These are phyloP conservation scores for Solanum chiquidenum DNA, from an alignment of 257 asterid species.

Conservation along the genomic window DNA sequence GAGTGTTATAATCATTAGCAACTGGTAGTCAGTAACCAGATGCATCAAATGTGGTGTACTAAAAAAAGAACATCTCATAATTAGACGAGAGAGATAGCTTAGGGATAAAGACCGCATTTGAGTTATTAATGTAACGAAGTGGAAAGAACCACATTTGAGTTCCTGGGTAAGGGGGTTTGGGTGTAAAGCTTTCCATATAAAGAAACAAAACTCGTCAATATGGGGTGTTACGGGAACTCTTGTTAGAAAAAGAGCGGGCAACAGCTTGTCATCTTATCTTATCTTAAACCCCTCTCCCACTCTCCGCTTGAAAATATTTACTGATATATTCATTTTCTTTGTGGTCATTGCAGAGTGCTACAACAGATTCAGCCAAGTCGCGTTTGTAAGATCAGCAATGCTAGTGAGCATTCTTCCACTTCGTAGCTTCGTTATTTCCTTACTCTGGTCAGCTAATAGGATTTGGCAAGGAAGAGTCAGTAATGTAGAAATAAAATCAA, in stretches of 20 bases:
- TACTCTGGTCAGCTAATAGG: background rate
- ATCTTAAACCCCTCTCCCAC: background rate
- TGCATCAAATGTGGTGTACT: background rate
- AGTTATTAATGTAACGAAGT: background rate
- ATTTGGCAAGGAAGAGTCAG: background rate
- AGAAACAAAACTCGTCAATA: background rate
- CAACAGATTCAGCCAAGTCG: slow-evolving; percentile 35
- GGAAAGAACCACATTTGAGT: background rate
- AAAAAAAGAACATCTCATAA: background rate
- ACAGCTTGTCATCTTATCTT: background rate
- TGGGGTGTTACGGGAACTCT: background rate
- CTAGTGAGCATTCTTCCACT: background rate
- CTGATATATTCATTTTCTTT: background rate
- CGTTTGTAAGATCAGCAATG: slow-evolving; percentile 40
- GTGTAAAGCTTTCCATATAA: background rate
- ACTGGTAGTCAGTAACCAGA: background rate
- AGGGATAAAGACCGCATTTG: background rate
- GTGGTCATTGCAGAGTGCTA: slow-evolving; percentile 40
- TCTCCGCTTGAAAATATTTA: background rate
- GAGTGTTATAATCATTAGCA: background rate
- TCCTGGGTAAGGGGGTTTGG: background rate
- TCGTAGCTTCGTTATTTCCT: background rate
- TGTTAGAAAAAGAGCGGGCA: background rate
- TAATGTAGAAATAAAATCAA: background rate
- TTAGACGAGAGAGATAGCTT: background rate